phyloP scores from a whole-genome alignment of 2,329 filamentous ascomycete genomes.

The Pseudocercospora musae region DNA sequence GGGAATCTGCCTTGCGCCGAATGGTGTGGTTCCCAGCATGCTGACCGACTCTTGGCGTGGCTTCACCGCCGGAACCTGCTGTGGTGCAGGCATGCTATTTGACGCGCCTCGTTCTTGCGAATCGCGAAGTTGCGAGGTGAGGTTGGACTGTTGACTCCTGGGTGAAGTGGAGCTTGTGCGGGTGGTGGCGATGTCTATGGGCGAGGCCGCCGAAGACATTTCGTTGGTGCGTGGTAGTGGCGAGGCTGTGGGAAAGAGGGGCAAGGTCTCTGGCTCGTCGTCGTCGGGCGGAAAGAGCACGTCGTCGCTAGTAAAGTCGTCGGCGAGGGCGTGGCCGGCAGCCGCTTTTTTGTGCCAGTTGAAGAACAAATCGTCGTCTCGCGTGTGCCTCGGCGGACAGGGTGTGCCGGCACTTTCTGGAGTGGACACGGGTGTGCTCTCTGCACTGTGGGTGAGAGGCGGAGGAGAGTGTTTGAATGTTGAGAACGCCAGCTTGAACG shows the following conservation, averaged over 20 bases:
- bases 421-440: constrained; percentile 30
- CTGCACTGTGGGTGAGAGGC: constrained; percentile 25
- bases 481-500: constrained; percentile 7
- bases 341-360: constrained; percentile 19
- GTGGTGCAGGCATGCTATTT: constrained; percentile 10
- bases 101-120: constrained; percentile 37
- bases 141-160: constrained; percentile 60
- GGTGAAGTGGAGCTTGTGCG: constrained; percentile 55
- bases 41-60: constrained; percentile 56
- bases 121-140: constrained; percentile 58
- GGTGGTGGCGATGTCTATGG: constrained; percentile 58
- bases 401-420: constrained; percentile 16
- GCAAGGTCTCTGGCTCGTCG: constrained; percentile 22
- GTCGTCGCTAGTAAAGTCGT: constrained; percentile 32
- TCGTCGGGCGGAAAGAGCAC: constrained; percentile 31
- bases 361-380: constrained; percentile 21
- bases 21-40: constrained; percentile 50
- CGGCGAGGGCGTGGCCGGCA: constrained; percentile 19
- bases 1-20: constrained; percentile 60
- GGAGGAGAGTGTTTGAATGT: constrained; percentile 13
- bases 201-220: constrained; percentile 54
- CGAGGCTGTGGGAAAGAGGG: constrained; percentile 27
- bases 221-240: constrained; percentile 27
- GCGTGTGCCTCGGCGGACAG: constrained; percentile 7
- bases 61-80: constrained; percentile 24